Percentiles rank a stretch among this genome's conserved stretches.
phyloP scores from a whole-genome alignment of 2,329 filamentous ascomycete genomes.

The Ambrosiella cleistominuta region DNA sequence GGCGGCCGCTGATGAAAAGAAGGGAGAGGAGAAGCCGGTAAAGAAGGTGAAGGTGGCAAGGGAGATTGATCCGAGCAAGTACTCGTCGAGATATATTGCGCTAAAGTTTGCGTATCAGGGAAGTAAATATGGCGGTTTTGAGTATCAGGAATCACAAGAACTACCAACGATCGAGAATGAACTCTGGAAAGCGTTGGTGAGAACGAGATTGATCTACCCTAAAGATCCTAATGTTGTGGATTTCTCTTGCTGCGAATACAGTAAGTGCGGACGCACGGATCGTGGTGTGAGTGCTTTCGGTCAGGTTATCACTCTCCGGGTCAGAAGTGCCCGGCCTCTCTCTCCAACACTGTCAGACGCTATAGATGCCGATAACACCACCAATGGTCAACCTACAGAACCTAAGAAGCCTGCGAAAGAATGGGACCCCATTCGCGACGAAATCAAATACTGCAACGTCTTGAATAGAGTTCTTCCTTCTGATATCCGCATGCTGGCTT shows the following conservation, averaged over 20 bases:
- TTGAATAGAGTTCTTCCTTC: slow-evolving; percentile 76
- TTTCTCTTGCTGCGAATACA: slow-evolving; percentile 76
- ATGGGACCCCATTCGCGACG: slow-evolving; percentile 57
- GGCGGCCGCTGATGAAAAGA: neutral
- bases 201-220: slow-evolving; percentile 65
- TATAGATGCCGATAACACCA: slow-evolving; percentile 7
- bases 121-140: slow-evolving; percentile 80
- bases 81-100: slow-evolving; percentile 69
- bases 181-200: slow-evolving; percentile 77
- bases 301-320: slow-evolving; percentile 71
- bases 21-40: slow-evolving; percentile 10
- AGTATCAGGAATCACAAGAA: slow-evolving; percentile 58
- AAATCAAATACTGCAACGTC: slow-evolving; percentile 66
- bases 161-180: slow-evolving; percentile 81
- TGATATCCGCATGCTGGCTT: slow-evolving; percentile 80
- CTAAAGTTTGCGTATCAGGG: slow-evolving; percentile 90
- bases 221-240: slow-evolving; percentile 45
- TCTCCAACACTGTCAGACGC: slow-evolving; percentile 15
- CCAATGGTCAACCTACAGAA: neutral
- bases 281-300: slow-evolving; percentile 90
- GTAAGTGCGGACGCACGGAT: slow-evolving; percentile 88
- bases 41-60: slow-evolving; percentile 23
- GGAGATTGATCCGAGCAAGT: slow-evolving; percentile 60
- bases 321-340: slow-evolving; percentile 61
- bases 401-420: slow-evolving; percentile 17